A percentile compares a stretch with the other conserved stretches of the same genome.
Evolutionary conservation across 1,139 yeast genomes (phyloP).

Genomic region (Blastobotrys illinoisensis): DNA sequence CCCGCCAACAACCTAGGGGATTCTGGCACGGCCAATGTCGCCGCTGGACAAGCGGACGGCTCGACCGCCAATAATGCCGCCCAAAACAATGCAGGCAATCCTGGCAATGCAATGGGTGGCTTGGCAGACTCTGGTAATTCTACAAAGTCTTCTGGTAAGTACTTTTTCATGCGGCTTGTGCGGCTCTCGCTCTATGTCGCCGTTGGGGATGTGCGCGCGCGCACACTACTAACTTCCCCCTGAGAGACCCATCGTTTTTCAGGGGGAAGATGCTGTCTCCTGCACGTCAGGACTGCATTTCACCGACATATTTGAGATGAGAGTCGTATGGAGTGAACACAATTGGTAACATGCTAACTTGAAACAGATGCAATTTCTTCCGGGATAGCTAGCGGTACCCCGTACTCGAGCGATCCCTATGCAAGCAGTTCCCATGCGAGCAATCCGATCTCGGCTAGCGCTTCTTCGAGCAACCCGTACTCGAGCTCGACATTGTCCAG

Average conservation of each 20-base stretch:
- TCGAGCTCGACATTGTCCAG: neutral
- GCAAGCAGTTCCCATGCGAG: neutral
- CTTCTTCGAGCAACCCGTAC: neutral
- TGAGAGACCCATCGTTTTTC: too few species aligned
- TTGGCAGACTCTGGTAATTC: neutral
- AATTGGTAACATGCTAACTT: neutral
- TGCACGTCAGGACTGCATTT: neutral
- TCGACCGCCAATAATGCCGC: neutral
- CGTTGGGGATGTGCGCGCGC: too few species aligned
- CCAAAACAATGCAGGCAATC: neutral
- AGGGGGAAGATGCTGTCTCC: neutral
- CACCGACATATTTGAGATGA: neutral
- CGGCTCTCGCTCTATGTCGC: too few species aligned
- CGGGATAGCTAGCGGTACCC: neutral
- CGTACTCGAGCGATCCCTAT: neutral
- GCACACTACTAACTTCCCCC: too few species aligned
- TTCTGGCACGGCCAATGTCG: neutral
- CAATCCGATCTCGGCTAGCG: neutral
- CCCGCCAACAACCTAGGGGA: neutral
- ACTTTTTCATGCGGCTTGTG: too few species aligned
- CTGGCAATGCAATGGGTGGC: neutral
- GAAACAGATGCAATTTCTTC: neutral
- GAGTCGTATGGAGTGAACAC: too few species aligned
- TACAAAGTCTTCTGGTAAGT: neutral
- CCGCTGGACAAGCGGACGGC: neutral